A percentile compares a stretch with the other conserved stretches of the same genome.
Evolutionary conservation across 1,139 yeast genomes (phyloP).

Genomic region (Scheffersomyces stambukii): DNA sequence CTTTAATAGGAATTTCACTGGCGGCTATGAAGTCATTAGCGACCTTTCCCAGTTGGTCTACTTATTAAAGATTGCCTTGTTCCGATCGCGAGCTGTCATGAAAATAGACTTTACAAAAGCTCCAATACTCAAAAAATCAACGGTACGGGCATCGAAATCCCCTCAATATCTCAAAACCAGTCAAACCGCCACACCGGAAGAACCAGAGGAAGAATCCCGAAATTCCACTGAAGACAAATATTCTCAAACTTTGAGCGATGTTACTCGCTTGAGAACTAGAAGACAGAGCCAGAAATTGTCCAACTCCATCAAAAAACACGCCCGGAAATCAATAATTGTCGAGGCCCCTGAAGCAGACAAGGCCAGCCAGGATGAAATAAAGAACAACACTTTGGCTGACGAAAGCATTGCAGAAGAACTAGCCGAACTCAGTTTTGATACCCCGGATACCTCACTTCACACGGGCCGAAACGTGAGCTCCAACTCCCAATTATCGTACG

Average conservation of each 20-base stretch:
- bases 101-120: slow-evolving; percentile 15
- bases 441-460: not conserved
- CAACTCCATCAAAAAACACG: slow-evolving; percentile 48
- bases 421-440: slow-evolving; percentile 7
- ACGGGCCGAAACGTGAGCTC: slow-evolving; percentile 1
- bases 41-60: slow-evolving; percentile 71
- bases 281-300: slow-evolving; percentile 66
- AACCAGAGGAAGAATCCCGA: slow-evolving; percentile 14
- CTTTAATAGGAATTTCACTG: slow-evolving; percentile 39
- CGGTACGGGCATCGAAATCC: slow-evolving; percentile 3
- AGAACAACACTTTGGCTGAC: slow-evolving; percentile 8
- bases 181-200: slow-evolving; percentile 15
- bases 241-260: slow-evolving; percentile 70
- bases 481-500: slow-evolving; percentile 1
- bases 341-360: slow-evolving; percentile 55
- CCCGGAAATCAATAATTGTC: slow-evolving; percentile 40
- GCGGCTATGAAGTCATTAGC: slow-evolving; percentile 58
- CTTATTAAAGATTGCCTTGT: slow-evolving; percentile 77
- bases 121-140: slow-evolving; percentile 1
- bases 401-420: slow-evolving; percentile 12
- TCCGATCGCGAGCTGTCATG: slow-evolving; percentile 73
- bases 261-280: slow-evolving; percentile 70
- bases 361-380: slow-evolving; percentile 20
- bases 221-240: slow-evolving; percentile 37
- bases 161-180: slow-evolving; percentile 13